A percentile compares a stretch with the other conserved stretches of the same genome.
Evolutionary conservation across 2,329 filamentous ascomycete genomes (phyloP).

Genomic region (Arthrobotrys musiformis): DNA sequence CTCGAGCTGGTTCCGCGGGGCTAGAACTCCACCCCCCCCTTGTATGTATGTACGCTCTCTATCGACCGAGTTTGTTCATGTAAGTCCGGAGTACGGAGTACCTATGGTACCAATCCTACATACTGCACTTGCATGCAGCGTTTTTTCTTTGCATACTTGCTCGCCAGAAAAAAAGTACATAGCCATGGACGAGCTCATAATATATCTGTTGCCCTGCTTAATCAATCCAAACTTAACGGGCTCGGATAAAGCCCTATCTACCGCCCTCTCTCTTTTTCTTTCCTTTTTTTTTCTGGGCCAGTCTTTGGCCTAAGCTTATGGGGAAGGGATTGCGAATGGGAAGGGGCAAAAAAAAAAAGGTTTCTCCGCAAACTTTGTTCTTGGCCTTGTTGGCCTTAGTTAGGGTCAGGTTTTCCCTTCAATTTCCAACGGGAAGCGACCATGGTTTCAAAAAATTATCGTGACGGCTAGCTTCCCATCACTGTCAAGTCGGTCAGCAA

Average conservation of each 20-base stretch:
- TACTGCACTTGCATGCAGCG: conserved; percentile 1
- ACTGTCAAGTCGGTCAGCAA: background rate
- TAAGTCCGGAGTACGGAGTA: background rate
- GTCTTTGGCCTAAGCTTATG: background rate
- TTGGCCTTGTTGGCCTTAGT: no score
- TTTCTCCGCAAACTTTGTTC: background rate
- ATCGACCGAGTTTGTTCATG: no score
- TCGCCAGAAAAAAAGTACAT: no score
- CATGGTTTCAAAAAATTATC: conserved; percentile 37
- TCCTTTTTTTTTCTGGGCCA: no score
- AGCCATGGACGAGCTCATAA: conserved; percentile 3
- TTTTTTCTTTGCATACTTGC: background rate
- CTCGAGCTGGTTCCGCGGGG: conserved; percentile 5
- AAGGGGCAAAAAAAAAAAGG: no score
- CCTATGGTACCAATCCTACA: background rate
- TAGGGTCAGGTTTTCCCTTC: no score
- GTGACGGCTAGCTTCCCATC: background rate
- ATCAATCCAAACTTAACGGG: background rate
- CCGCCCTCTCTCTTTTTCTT: no score
- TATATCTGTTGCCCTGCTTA: background rate
- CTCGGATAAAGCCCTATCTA: conserved; percentile 9
- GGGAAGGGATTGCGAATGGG: background rate
- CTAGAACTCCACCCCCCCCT: conserved; percentile 1
- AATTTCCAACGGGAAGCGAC: conserved; percentile 28
- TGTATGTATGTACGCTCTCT: background rate